phyloP scores from a whole-genome alignment of 495 filamentous ascomycete species.

The Penicillium nucicola region DNA sequence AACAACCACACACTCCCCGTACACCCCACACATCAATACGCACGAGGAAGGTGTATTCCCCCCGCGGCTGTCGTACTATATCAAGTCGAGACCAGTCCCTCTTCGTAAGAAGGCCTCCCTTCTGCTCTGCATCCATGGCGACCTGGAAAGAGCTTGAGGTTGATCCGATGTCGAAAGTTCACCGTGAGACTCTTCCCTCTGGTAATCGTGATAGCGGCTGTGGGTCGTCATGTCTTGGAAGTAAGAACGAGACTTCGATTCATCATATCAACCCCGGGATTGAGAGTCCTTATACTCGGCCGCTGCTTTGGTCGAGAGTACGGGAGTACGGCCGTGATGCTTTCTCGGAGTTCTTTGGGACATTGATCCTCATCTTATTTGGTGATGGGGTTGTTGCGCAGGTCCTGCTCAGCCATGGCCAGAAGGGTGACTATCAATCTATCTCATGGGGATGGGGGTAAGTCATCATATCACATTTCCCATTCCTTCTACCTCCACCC shows the following conservation, averaged over 20 bases:
- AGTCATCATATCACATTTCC: constrained; percentile 26
- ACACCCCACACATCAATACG: neutral
- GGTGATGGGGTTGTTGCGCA: constrained; percentile 62
- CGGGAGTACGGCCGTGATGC: constrained; percentile 49
- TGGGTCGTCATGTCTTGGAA: constrained; percentile 13
- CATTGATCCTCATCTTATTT: constrained; percentile 61
- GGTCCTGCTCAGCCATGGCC: constrained; percentile 48
- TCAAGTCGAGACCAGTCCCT: neutral
- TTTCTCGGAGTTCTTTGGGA: constrained; percentile 62
- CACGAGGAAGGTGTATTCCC: neutral
- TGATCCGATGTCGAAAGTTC: constrained; percentile 15
- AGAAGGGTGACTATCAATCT: constrained; percentile 56
- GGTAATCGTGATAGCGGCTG: constrained; percentile 14
- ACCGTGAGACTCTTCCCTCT: constrained; percentile 10
- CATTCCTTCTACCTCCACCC: neutral
- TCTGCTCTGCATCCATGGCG: constrained; percentile 6
- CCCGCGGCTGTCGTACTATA: constrained; percentile 2
- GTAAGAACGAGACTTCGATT: constrained; percentile 15
- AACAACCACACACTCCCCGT: neutral
- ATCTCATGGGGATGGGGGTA: constrained; percentile 64
- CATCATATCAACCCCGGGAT: constrained; percentile 8
- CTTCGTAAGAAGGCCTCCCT: neutral
- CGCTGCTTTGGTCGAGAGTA: constrained; percentile 46
- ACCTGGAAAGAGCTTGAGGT: constrained; percentile 6
- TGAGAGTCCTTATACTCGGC: constrained; percentile 7